Evolutionary conservation across 768 basidiomycete genomes (phyloP), one percentile per base, ranked within the genome.

Genomic region (Pleurotus tuber-regium): DNA sequence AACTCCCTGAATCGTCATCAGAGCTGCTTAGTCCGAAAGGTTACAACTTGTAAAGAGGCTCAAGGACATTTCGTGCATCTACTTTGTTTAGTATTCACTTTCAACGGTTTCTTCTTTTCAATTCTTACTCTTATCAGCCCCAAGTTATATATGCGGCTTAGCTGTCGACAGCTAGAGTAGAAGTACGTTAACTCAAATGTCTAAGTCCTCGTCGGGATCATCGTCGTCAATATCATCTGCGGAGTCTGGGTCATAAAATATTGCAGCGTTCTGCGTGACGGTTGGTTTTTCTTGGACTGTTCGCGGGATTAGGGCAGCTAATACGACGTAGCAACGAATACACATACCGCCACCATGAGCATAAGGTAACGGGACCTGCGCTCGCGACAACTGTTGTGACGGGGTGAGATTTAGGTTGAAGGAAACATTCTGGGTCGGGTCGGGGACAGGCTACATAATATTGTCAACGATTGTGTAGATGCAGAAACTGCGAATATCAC

Each of bases 211-310:
- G 59, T 97, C 94, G 18, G 94, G 94, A 72, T 97, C 94, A 50
- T 96, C 94, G 50, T 95, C 94, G 62, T 97, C 94, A 44, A 95
- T 80, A 58, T 97, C 94, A 61, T 97, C 94, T 23, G 89, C 92
- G 23, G 90, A 92, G 63, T 95, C 94, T 7, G 94, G 92, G 58
- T 94, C 91, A 57, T 96, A 97, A 54, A 86, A 74, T 50, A 97
- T 95, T 1, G 80, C 75, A 8, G 74, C 72, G 23, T 35, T 31
- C n/a, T 65, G 58, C 4, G 58, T 38, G 11, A 54, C 55, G 36
- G 57, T 31, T 36, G 54, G 55, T 28, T 55, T 67, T 41, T 60
- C 60, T 4, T 48, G 19, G 62, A 58, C 60, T 72, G 70, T 7
- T 74, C 78, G 79, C 46, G 49, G 10, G 29, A 54, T 31, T 5